Evolutionary conservation across 768 basidiomycete species (phyloP), one percentile per base, ranked within the genome.

Genomic region (Pisolithus tinctorius): DNA sequence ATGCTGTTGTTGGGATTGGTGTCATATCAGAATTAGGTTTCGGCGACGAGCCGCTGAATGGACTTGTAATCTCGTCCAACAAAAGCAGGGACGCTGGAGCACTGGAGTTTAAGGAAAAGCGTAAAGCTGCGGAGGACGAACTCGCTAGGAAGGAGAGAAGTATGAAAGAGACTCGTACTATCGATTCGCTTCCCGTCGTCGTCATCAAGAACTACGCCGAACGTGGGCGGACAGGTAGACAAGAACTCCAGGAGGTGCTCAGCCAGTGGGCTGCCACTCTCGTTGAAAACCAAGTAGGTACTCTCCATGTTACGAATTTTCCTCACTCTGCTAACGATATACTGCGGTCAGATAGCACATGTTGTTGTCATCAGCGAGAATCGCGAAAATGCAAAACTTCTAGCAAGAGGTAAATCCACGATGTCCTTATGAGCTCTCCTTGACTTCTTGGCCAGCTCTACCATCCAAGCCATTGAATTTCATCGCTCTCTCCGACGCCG

Each of bases 361-460:
- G 92, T 96, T 43, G 74, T 99, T 45, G 82, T 98, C 31, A 71
- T 93, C 41, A 90, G 90, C 58, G 91, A 98, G 63, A 93, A 92
- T 58, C 80, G 88, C 26, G 92, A 93, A 59, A 87, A 94, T 51
- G 75, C 82, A 1, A 96, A 92, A 63, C 74, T 79, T n/a, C 71
- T 98, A 6, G 82, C 90, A 0, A 87, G 86, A 75, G 86, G 91
- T 87, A 59, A 37, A 13, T n/a, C 13, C 31, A 1, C 31, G n/a
- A n/a, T 47, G 4, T 30, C 6, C n/a, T 16, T 55, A 42, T 29
- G 9, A 20, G 30, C 38, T 23, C 31, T 2, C 37, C 31, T 25
- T 20, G n/a, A 9, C 4, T n/a, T n/a, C 47, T 40, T 13, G 20
- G 23, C 7, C 37, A 39, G 11, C 29, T 44, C 29, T 52, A 16